Conservation (phyloP, 1,139 yeast species). For the Protomyces arabidopsidicola region DNA sequence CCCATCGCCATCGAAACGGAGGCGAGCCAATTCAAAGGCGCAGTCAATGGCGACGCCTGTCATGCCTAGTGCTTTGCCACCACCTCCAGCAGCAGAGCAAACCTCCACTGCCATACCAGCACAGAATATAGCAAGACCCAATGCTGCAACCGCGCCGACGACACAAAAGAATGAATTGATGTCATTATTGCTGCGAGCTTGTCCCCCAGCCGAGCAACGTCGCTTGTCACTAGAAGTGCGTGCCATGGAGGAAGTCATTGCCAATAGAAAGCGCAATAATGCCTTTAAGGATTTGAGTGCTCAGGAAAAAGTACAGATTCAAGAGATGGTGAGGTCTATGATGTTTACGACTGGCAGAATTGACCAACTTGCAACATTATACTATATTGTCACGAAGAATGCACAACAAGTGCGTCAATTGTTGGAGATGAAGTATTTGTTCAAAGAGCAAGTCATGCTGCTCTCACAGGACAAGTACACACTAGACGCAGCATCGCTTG, state of each 20-base stretch:
- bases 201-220: conserved; percentile 14
- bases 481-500: conserved; percentile 8
- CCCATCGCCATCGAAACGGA: conserved; percentile 8
- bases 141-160: neutral
- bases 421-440: conserved; percentile 25
- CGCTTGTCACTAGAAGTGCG: conserved; percentile 12
- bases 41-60: neutral
- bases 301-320: conserved; percentile 11
- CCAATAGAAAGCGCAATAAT: conserved; percentile 3
- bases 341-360: conserved; percentile 7
- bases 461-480: conserved; percentile 5
- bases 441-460: conserved; percentile 12
- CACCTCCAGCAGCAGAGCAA: neutral
- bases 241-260: conserved; percentile 13
- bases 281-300: conserved; percentile 13
- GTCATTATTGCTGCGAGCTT: conserved; percentile 7
- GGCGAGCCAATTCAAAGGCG: conserved; percentile 1
- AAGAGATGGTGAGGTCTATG: conserved; percentile 12
- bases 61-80: neutral
- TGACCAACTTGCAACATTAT: conserved; percentile 19
- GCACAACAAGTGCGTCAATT: conserved; percentile 18
- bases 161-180: conserved; percentile 14
- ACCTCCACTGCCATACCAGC: neutral
- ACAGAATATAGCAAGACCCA: neutral
- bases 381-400: conserved; percentile 21